Evolutionary conservation across 495 filamentous ascomycete genomes (phyloP), one percentile per base, ranked within the genome.

Genomic region (Penicillium alfredii): DNA sequence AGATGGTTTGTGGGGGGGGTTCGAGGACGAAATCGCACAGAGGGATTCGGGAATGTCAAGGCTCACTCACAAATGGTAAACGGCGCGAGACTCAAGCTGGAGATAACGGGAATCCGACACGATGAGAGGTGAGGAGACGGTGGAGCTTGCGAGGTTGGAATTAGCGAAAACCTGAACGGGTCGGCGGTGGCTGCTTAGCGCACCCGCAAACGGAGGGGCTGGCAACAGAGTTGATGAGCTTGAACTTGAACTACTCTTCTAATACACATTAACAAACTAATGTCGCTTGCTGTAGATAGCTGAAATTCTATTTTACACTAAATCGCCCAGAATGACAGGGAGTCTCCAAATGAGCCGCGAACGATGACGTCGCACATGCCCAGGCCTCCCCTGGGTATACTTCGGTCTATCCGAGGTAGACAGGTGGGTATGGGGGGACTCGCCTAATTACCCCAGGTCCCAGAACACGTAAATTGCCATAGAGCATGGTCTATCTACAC

Each of bases 331-430:
- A n/a, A 25, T 1, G 23, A 25, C 11, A 25, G 8, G 23, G 8
- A 25, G 23, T 25, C 23, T 6, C 5, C 2, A 0, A 22, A 19
- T 38, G 34, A 40, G 32, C 10, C 19, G 32, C 35, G 20, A 33
- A 30, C 24, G 15, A 56, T 61, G 59, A 59, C 55, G 57, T 56
- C 49, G 47, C 43, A 49, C 53, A 61, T 55, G 50, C n/a, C n/a
- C n/a, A n/a, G n/a, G n/a, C n/a, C n/a, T n/a, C n/a, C n/a, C n/a
- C n/a, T n/a, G n/a, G n/a, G n/a, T n/a, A n/a, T n/a, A n/a, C n/a
- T n/a, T n/a, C n/a, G n/a, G n/a, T n/a, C n/a, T n/a, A n/a, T n/a
- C n/a, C n/a, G n/a, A n/a, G n/a, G n/a, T n/a, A n/a, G n/a, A n/a
- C n/a, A n/a, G n/a, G n/a, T n/a, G n/a, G n/a, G n/a, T n/a, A n/a